phyloP scores from a whole-genome alignment of 2,329 filamentous ascomycete genomes.

The Diaporthe australafricana region DNA sequence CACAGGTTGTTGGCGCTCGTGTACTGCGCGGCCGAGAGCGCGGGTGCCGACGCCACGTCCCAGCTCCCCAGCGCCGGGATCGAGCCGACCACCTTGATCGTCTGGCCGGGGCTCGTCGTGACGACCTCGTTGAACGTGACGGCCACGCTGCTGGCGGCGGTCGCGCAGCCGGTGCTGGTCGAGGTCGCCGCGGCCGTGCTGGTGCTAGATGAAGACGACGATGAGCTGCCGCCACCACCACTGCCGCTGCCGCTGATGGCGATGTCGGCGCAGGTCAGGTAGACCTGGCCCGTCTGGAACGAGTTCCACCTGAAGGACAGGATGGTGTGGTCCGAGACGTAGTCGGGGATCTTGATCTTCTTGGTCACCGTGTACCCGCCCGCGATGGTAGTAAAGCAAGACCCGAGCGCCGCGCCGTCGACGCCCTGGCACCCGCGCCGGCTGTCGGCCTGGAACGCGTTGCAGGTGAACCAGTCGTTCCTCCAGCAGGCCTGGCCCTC shows the following conservation, averaged over 20 bases:
- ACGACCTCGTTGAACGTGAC: constrained; percentile 57
- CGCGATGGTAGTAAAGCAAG: constrained; percentile 63
- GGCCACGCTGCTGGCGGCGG: constrained; percentile 47
- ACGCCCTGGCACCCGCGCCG: constrained; percentile 58
- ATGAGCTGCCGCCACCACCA: constrained; percentile 6
- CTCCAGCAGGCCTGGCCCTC: constrained; percentile 56
- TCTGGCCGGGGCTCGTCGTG: constrained; percentile 60
- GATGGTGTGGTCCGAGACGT: constrained; percentile 60
- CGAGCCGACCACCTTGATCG: constrained; percentile 59
- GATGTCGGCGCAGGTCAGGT: constrained; percentile 65
- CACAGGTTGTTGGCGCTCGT: constrained; percentile 66
- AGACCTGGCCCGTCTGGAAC: constrained; percentile 65
- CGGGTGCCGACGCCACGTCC: constrained; percentile 57
- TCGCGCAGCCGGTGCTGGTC: constrained; percentile 45
- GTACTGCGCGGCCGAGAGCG: constrained; percentile 65
- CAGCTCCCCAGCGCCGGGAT: constrained; percentile 62
- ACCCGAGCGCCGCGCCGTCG: constrained; percentile 55
- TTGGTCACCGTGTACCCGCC: constrained; percentile 65
- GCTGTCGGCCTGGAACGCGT: constrained; percentile 52
- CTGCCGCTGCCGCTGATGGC: constrained; percentile 48
- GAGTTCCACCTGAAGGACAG: constrained; percentile 66
- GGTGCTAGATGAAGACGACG: constrained; percentile 21
- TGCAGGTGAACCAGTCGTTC: constrained; percentile 68
- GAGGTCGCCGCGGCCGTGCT: constrained; percentile 39
- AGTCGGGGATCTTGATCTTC: constrained; percentile 62